Evolutionary conservation across 257 asterid species (phyloP).

Genomic region (Galeopsis tetrahit): DNA sequence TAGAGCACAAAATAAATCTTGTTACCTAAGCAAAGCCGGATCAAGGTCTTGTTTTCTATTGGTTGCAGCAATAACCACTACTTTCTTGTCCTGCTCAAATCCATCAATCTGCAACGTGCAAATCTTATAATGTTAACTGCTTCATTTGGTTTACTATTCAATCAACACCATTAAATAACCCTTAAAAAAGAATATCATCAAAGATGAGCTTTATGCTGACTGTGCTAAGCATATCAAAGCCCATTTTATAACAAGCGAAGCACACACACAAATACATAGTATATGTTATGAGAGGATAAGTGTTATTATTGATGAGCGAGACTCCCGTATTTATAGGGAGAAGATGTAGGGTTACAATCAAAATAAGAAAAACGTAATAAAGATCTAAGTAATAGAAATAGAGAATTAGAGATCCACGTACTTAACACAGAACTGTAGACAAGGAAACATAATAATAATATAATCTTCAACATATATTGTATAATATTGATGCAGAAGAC

Average conservation of each 20-base stretch:
- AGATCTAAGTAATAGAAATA: neutral
- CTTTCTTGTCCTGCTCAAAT: slow-evolving; percentile 94
- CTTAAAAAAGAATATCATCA: neutral
- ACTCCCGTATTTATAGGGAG: neutral
- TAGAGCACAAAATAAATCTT: slow-evolving; percentile 21
- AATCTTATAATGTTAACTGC: slow-evolving; percentile 24
- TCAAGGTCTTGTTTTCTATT: slow-evolving; percentile 96
- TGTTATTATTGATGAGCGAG: neutral
- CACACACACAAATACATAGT: neutral
- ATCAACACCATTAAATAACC: neutral
- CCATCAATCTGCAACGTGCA: slow-evolving; percentile 83
- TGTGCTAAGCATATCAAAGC: neutral
- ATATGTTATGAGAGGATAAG: neutral
- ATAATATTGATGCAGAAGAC: neutral
- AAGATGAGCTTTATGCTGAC: neutral
- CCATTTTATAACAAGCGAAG: neutral
- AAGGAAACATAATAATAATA: neutral
- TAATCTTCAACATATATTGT: neutral
- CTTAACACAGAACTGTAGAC: neutral
- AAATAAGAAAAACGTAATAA: neutral
- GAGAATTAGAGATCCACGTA: neutral
- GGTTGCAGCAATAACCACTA: slow-evolving; percentile 96
- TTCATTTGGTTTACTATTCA: neutral
- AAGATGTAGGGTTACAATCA: neutral
- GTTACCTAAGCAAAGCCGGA: slow-evolving; percentile 90